A percentile compares a stretch with the other conserved stretches of the same genome.
phyloP scores from a whole-genome alignment of 192 early-diverging fungal species.

The Coemansia sp. region DNA sequence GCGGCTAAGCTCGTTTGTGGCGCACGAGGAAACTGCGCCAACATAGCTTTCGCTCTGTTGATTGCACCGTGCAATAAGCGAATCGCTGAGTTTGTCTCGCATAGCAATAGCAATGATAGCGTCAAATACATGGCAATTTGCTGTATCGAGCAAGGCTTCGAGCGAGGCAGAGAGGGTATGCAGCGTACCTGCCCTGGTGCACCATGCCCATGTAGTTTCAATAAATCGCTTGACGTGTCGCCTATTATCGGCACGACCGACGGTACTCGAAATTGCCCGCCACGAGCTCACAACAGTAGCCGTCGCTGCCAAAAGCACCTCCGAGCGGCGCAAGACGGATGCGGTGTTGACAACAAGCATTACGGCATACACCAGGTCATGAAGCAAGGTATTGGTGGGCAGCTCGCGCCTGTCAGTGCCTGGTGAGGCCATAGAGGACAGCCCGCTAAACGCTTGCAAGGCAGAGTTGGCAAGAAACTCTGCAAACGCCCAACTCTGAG shows the following conservation, averaged over 20 bases:
- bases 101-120: constrained; percentile 9
- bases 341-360: constrained; percentile 36
- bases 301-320: neutral
- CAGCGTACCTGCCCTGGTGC: constrained; percentile 11
- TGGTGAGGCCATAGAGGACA: neutral
- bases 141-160: constrained; percentile 12
- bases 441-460: neutral
- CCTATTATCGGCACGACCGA: neutral
- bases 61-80: neutral
- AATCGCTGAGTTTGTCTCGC: neutral
- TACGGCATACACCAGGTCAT: constrained; percentile 13
- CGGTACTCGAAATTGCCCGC: constrained; percentile 1
- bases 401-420: neutral
- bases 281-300: constrained; percentile 18
- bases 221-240: constrained; percentile 25
- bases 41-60: neutral
- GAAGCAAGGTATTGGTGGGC: neutral
- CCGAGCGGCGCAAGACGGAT: constrained; percentile 2
- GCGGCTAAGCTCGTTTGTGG: neutral
- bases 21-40: neutral
- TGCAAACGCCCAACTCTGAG: constrained; percentile 28
- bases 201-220: constrained; percentile 38
- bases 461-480: constrained; percentile 2
- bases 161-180: neutral
- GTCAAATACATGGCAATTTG: constrained; percentile 13